Conservation (phyloP, 2,329 filamentous ascomycete genomes). For the Talaromyces sp. region DNA sequence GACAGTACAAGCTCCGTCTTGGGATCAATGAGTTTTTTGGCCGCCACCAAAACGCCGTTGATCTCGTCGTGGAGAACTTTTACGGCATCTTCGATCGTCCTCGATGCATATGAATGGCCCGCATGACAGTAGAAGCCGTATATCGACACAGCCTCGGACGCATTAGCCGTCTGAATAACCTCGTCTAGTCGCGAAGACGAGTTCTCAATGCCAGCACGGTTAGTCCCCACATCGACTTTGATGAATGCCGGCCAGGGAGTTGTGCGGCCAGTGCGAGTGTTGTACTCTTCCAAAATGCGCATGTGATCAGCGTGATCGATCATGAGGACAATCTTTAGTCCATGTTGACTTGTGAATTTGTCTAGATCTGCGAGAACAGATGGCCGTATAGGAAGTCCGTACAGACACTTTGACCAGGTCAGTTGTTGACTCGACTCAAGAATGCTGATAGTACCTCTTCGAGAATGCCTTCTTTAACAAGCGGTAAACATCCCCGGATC, state of each 20-base stretch:
- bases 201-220: conserved; percentile 35
- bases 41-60: conserved; percentile 32
- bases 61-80: conserved; percentile 33
- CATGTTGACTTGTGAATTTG: conserved; percentile 14
- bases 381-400: conserved; percentile 44
- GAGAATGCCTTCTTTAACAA: conserved; percentile 42
- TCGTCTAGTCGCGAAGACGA: conserved; percentile 28
- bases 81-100: conserved; percentile 34
- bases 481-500: conserved; percentile 40
- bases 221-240: conserved; percentile 41
- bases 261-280: conserved; percentile 3
- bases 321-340: conserved; percentile 20
- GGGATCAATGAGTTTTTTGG: conserved; percentile 26
- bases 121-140: conserved; percentile 44
- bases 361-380: conserved; percentile 17
- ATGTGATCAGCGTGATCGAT: conserved; percentile 39
- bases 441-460: conserved; percentile 36
- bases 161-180: conserved; percentile 31
- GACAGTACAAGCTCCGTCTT: conserved; percentile 33
- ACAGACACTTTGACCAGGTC: conserved; percentile 31
- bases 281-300: conserved; percentile 29
- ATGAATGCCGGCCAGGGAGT: conserved; percentile 38
- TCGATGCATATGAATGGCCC: conserved; percentile 39
- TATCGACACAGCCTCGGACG: conserved; percentile 32
- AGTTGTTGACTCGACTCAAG: neutral